A percentile compares a stretch with the other conserved stretches of the same genome.
These are phyloP conservation scores for Spizellomyces punctatus DNA, from an alignment of 192 early-diverging fungal species.

Conservation along the genomic window DNA sequence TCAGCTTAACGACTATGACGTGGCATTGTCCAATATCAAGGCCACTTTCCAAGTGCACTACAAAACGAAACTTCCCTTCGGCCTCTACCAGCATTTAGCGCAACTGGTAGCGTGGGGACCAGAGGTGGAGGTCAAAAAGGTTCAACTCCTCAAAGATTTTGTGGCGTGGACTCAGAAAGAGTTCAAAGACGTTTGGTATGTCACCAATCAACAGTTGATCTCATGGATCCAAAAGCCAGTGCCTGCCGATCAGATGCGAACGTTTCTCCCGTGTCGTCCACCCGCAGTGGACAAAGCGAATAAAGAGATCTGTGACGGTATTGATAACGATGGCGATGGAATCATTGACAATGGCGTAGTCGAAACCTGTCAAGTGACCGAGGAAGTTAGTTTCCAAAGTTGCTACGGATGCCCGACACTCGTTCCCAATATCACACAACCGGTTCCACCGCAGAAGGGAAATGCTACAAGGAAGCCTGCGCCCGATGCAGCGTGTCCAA, in stretches of 20 bases:
- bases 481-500: constrained; percentile 27
- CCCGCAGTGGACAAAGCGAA: constrained; percentile 24
- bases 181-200: constrained; percentile 36
- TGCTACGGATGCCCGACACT: constrained; percentile 41
- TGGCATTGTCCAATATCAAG: constrained; percentile 18
- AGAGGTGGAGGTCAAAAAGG: constrained; percentile 11
- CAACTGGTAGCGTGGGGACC: constrained; percentile 16
- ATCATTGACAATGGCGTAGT: constrained; percentile 8
- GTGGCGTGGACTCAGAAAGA: constrained; percentile 26
- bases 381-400: constrained; percentile 17
- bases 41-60: constrained; percentile 32
- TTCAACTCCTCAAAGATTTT: constrained; percentile 15
- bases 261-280: constrained; percentile 14
- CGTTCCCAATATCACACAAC: constrained; percentile 18
- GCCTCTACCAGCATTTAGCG: constrained; percentile 35
- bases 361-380: constrained; percentile 11
- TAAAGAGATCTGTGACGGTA: constrained; percentile 43
- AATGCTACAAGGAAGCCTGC: constrained; percentile 1
- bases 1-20: constrained; percentile 17
- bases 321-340: constrained; percentile 43
- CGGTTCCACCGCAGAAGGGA: constrained; percentile 14
- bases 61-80: constrained; percentile 32
- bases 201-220: constrained; percentile 41
- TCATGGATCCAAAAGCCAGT: constrained; percentile 33
- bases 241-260: neutral